Conservation (phyloP, 805 yeast genomes). For the Metschnikowia baotianmanensis region DNA sequence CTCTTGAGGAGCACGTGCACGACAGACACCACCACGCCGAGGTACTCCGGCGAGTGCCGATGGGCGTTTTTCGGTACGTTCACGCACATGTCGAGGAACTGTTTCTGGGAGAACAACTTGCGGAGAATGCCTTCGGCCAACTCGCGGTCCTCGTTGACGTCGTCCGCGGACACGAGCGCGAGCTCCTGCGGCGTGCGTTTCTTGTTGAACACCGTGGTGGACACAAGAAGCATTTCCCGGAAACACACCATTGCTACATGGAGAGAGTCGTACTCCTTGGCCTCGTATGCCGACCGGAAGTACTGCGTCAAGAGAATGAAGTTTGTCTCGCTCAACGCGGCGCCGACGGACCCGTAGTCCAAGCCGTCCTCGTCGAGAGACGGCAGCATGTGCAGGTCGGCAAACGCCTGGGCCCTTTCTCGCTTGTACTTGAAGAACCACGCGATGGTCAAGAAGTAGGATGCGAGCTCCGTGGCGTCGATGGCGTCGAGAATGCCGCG, state of each 20-base stretch:
- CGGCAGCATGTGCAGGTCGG: conserved; percentile 4
- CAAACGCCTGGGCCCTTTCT: conserved; percentile 16
- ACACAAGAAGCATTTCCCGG: conserved; percentile 54
- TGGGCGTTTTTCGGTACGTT: conserved; percentile 61
- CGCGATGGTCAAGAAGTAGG: conserved; percentile 55
- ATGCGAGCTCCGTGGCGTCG: conserved; percentile 39
- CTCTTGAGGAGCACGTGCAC: conserved; percentile 64
- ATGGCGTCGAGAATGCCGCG: conserved; percentile 28
- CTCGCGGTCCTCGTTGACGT: conserved; percentile 47
- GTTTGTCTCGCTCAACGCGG: conserved; percentile 59
- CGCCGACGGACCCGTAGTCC: conserved; percentile 47
- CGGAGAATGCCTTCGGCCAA: conserved; percentile 58
- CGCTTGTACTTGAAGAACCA: conserved; percentile 79
- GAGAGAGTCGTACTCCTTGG: conserved; percentile 54
- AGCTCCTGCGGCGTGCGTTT: conserved; percentile 16
- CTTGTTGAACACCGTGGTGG: conserved; percentile 41
- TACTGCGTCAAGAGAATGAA: conserved; percentile 51
- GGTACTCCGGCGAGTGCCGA: conserved; percentile 60
- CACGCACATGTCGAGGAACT: conserved; percentile 53
- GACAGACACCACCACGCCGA: conserved; percentile 59
- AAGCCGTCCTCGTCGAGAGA: conserved; percentile 26
- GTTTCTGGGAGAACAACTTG: conserved; percentile 67
- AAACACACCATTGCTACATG: conserved; percentile 71
- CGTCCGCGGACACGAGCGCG: conserved; percentile 25
- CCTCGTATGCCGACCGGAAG: conserved; percentile 42